phyloP scores from a whole-genome alignment of 2,329 filamentous ascomycete genomes.

The Fusarium abutilonis region DNA sequence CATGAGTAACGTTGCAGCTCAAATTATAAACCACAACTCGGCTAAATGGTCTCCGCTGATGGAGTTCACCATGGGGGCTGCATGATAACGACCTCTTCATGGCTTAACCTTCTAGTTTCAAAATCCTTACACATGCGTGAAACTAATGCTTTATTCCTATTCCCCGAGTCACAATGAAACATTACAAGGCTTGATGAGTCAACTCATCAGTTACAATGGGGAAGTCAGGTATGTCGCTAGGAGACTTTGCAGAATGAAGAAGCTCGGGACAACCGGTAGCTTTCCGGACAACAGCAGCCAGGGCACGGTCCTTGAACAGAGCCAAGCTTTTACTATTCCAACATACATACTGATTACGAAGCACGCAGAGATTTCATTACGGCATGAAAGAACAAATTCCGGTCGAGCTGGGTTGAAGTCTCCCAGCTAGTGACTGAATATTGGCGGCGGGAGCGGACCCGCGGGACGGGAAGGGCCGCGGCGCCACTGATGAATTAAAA shows the following conservation, averaged over 20 bases:
- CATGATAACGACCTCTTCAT: slow-evolving; percentile 10
- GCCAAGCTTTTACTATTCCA: slow-evolving; percentile 10
- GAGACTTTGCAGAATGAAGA: slow-evolving; percentile 3
- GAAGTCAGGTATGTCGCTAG: slow-evolving; percentile 2
- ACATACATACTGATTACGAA: slow-evolving; percentile 2
- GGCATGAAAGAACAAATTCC: slow-evolving; percentile 4
- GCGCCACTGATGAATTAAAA: slow-evolving; percentile 34
- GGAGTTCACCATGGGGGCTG: slow-evolving; percentile 18
- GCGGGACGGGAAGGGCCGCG: slow-evolving; percentile 42
- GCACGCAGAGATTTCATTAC: slow-evolving; percentile 5
- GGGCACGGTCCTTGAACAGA: slow-evolving; percentile 13
- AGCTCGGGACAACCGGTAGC: slow-evolving; percentile 9
- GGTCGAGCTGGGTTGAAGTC: slow-evolving; percentile 3
- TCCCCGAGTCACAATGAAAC: slow-evolving; percentile 8
- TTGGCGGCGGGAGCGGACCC: slow-evolving; percentile 38
- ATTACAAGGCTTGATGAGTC: neutral
- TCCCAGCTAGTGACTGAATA: slow-evolving; percentile 12
- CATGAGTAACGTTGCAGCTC: slow-evolving; percentile 23
- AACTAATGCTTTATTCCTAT: slow-evolving; percentile 16
- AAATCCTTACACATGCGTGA: slow-evolving; percentile 9
- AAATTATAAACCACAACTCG: slow-evolving; percentile 11
- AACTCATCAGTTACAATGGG: slow-evolving; percentile 8
- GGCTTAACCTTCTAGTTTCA: slow-evolving; percentile 11
- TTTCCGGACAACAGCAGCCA: slow-evolving; percentile 1
- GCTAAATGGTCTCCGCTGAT: slow-evolving; percentile 5